Conservation (phyloP, 1,284 basidiomycete species). For the Exobasidium cylindrosporum region DNA sequence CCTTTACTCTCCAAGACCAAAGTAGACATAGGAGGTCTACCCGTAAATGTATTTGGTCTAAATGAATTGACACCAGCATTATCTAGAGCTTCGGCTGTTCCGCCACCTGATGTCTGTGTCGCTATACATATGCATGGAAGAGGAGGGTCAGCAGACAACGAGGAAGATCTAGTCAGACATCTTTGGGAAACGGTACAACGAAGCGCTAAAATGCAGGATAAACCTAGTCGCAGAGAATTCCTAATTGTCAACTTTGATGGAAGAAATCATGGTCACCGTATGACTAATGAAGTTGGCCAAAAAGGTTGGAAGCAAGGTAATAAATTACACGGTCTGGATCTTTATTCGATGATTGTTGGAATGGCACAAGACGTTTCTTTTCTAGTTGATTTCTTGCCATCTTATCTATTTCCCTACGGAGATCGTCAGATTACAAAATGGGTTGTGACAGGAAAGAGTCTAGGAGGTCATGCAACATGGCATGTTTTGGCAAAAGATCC, state of each 20-base stretch:
- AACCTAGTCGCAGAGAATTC: constrained; percentile 28
- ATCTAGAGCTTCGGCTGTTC: constrained; percentile 27
- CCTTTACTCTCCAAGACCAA: constrained; percentile 17
- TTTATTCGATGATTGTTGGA: constrained; percentile 50
- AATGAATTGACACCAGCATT: constrained; percentile 36
- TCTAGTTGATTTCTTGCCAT: constrained; percentile 74
- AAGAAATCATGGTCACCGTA: constrained; percentile 55
- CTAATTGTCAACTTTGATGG: constrained; percentile 55
- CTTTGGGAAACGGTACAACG: constrained; percentile 29
- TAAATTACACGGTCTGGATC: constrained; percentile 48
- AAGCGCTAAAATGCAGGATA: constrained; percentile 13
- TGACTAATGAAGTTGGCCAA: constrained; percentile 44
- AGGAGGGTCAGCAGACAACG: constrained; percentile 39
- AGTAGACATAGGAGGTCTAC: constrained; percentile 44
- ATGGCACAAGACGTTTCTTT: constrained; percentile 73
- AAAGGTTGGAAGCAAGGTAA: constrained; percentile 55
- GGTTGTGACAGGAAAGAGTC: constrained; percentile 68
- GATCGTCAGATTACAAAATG: constrained; percentile 68
- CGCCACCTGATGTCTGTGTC: constrained; percentile 42
- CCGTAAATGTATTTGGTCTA: constrained; percentile 48
- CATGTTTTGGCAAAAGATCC: constrained; percentile 65
- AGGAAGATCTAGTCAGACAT: constrained; percentile 42
- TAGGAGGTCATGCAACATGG: constrained; percentile 78
- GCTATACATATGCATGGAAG: constrained; percentile 50
- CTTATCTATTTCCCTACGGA: constrained; percentile 71